Base-by-base conservation (phyloP, 106 monocot genomes). In the Phalaenopsis aphrodite region DNA sequence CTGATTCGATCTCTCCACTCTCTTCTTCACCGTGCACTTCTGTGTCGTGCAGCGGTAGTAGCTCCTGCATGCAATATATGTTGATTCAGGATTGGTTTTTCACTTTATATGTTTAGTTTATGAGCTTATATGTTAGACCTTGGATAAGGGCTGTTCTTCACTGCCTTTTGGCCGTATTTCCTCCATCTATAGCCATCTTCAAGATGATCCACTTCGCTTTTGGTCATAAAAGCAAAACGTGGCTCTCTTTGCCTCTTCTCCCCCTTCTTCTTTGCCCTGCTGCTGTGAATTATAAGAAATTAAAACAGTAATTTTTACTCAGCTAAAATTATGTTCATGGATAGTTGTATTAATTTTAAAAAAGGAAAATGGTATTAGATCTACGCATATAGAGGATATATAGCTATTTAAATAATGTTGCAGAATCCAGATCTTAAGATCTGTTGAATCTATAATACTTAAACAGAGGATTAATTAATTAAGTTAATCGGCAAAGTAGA, bases 11-110 rank as follows among this genome's bases (percentile, higher is more conserved):
- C 90, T 75, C 84, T 90, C 90, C 79, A 90, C 90, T 42, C 81
- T 73, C 87, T 90, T 90, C 85, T 90, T 90, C 74, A 90, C 90
- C 15, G 83, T 76, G 84, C 90, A 90, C 58, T 48, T 82, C 56
- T 79, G 38, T 78, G 75, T 72, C 24, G 87, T 90, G 85, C 90
- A 90, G 11, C 90, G 87, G 79, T 85, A 90, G 90, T 90, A 90
- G 87, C 83, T 87, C 87, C 90, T 90, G 88, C 10, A 14, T 90
- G 88, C 10, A 14, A 64, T 69, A 87, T 11, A 75, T 80, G 30
- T 68, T 52, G 69, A 81, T 5, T 8, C 36, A 64, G n/a, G 5
- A 64, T 6, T 23, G 5, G 2, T 21, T 64, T 21, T 64, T 7
- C 11, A 5, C 5, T 19, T 21, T 19, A 64, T 64, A 23, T 23